These are phyloP conservation scores for Candida sanyaensis DNA, from an alignment of 1,139 yeast genomes.

Conservation along the genomic window DNA sequence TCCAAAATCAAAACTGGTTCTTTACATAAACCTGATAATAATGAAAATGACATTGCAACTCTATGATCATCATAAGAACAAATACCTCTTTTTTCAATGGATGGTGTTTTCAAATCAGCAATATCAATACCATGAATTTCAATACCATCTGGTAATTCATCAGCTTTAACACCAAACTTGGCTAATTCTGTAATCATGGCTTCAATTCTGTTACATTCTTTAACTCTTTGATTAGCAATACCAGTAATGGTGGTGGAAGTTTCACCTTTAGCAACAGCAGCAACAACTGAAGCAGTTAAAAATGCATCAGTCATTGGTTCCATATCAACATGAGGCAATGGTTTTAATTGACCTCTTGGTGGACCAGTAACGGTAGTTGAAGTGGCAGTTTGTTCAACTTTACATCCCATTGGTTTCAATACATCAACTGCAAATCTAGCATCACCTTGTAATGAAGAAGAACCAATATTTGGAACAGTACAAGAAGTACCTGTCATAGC, in stretches of 20 bases:
- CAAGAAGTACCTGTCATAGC: slow-evolving; percentile 96
- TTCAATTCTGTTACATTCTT: slow-evolving; percentile 93
- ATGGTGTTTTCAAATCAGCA: slow-evolving; percentile 51
- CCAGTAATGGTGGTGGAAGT: slow-evolving; percentile 83
- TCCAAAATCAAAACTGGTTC: slow-evolving; percentile 76
- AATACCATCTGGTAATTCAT: slow-evolving; percentile 90
- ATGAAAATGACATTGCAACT: slow-evolving; percentile 96
- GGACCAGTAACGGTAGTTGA: slow-evolving; percentile 96
- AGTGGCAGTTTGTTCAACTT: slow-evolving; percentile 74
- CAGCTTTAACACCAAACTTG: slow-evolving; percentile 84
- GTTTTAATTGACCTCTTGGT: slow-evolving; percentile 62
- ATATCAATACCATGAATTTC: slow-evolving; percentile 70
- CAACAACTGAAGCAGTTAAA: slow-evolving; percentile 93
- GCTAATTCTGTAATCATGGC: slow-evolving; percentile 91
- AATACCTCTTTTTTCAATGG: slow-evolving; percentile 53
- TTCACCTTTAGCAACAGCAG: slow-evolving; percentile 74
- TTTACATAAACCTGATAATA: slow-evolving; percentile 63
- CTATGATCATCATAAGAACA: slow-evolving; percentile 93
- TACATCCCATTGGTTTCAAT: slow-evolving; percentile 92
- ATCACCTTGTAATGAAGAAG: slow-evolving; percentile 92
- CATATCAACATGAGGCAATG: slow-evolving; percentile 85
- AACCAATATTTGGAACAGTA: slow-evolving; percentile 93
- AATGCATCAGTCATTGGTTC: slow-evolving; percentile 99
- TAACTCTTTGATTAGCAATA: slow-evolving; percentile 96
- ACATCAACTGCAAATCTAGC: slow-evolving; percentile 96